Percentiles rank a stretch among this genome's conserved stretches.
These are phyloP conservation scores for Tolypocladium tropicale DNA, from an alignment of 2,329 filamentous ascomycete species.

Conservation along the genomic window DNA sequence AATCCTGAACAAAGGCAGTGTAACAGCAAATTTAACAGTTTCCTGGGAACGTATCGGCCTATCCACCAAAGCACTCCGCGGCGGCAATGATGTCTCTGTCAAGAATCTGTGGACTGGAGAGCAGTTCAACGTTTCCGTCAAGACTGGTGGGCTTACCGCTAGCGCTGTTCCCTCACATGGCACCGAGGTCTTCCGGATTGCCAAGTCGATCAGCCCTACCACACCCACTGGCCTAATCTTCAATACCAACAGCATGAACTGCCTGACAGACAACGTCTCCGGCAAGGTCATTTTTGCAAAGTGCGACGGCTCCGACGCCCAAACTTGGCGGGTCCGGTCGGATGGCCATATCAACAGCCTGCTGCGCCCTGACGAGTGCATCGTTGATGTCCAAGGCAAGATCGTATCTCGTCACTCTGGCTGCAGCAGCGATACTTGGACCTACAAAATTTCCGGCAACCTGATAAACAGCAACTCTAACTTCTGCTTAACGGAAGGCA, in stretches of 20 bases:
- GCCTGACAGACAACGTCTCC: conserved; percentile 23
- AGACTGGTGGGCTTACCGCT: conserved; percentile 10
- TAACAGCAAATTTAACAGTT: conserved; percentile 17
- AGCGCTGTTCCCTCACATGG: conserved; percentile 24
- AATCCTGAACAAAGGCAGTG: conserved; percentile 30
- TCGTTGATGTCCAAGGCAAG: conserved; percentile 14
- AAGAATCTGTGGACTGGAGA: conserved; percentile 34
- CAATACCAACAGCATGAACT: conserved; percentile 33
- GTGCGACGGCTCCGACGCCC: conserved; percentile 26
- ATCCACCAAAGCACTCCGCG: conserved; percentile 13
- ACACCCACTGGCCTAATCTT: conserved; percentile 38
- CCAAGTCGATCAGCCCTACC: conserved; percentile 14
- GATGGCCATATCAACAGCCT: conserved; percentile 27
- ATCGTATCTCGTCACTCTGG: conserved; percentile 6
- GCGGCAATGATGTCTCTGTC: conserved; percentile 15
- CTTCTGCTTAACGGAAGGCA: conserved; percentile 28
- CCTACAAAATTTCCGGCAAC: conserved; percentile 32
- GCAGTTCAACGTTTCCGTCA: conserved; percentile 9
- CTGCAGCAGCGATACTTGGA: conserved; percentile 26
- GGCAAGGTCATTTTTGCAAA: conserved; percentile 19
- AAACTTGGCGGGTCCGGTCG: conserved; percentile 29
- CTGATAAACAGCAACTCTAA: conserved; percentile 21
- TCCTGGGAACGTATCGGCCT: conserved; percentile 26
- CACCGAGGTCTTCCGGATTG: conserved; percentile 31
- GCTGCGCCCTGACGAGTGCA: conserved; percentile 19